Evolutionary conservation across 495 filamentous ascomycete genomes (phyloP), one percentile per base, ranked within the genome.

Genomic region (Evernia prunastri): DNA sequence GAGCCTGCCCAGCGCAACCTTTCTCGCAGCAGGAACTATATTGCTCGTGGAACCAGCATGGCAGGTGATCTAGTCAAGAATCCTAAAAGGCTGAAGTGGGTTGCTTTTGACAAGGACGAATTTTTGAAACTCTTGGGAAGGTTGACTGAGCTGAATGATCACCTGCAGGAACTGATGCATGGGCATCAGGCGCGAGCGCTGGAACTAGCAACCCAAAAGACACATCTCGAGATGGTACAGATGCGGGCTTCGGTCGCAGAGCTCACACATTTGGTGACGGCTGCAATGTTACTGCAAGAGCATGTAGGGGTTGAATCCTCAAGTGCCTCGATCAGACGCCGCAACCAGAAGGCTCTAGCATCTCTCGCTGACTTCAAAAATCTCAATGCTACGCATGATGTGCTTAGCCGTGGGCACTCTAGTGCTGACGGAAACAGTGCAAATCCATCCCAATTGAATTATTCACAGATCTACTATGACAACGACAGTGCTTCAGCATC

Each of bases 11-110:
- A 63, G 29, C 27, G 59, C 35, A 66, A 37, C 25, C 15, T 40
- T 4, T 2, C 18, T 20, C 58, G 59, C 20, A 27, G 59, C 15
- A 6, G 23, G n/a, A 67, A 67, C 35, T 18, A 47, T 36, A 45
- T 67, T 17, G 29, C 59, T 15, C 39, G 25, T 6, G 39, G 36
- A 17, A 13, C 42, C 10, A 59, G 29, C 56, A 59, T 57, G 39
- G 65, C 51, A 13, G 59, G 43, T 23, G 42, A 53, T 8, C 11
- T 67, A 53, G 37, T 40, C 7, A 67, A 15, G 51, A 25, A 67
- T 25, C 65, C 65, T 0, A 58, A 65, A 39, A 57, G 67, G n/a
- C 66, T 69, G 39, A 18, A 57, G 20, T 69, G 67, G 67, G 51
- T 61, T n/a, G 47, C 58, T 13, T 56, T 69, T 60, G 65, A 69